phyloP scores from a whole-genome alignment of 2,329 filamentous ascomycete species.

The Chrysoporthe puriensis region DNA sequence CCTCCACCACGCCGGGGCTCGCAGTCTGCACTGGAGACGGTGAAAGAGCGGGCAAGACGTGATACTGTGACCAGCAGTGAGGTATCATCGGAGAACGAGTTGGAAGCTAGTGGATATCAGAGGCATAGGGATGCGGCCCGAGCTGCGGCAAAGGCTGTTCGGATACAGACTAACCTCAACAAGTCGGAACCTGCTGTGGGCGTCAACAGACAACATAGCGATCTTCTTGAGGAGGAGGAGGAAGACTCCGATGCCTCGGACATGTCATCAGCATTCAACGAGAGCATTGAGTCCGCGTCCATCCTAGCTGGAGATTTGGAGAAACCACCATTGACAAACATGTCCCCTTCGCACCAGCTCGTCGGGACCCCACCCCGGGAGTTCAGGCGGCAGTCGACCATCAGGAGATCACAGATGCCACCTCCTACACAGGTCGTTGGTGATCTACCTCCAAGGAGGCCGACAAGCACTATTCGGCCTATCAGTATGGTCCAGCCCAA shows the following conservation, averaged over 20 bases:
- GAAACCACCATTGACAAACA: slow-evolving; percentile 51
- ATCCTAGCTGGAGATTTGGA: slow-evolving; percentile 68
- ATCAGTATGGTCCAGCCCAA: slow-evolving; percentile 70
- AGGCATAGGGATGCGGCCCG: slow-evolving; percentile 64
- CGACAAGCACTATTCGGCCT: slow-evolving; percentile 65
- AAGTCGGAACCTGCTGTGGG: slow-evolving; percentile 49
- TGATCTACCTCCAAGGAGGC: slow-evolving; percentile 72
- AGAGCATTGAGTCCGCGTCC: slow-evolving; percentile 71
- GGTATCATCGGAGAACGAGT: slow-evolving; percentile 80
- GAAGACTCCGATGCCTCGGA: slow-evolving; percentile 66
- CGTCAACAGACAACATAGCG: slow-evolving; percentile 50
- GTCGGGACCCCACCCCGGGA: slow-evolving; percentile 67
- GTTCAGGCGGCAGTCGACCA: slow-evolving; percentile 65
- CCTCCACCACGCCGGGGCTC: slow-evolving; percentile 64
- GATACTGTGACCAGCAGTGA: slow-evolving; percentile 84
- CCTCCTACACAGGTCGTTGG: slow-evolving; percentile 61
- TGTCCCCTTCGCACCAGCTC: slow-evolving; percentile 59
- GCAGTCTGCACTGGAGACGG: slow-evolving; percentile 69
- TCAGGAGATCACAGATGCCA: slow-evolving; percentile 62
- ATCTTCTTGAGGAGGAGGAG: slow-evolving; percentile 56
- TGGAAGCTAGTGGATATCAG: slow-evolving; percentile 69
- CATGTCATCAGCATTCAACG: slow-evolving; percentile 67
- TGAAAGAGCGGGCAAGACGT: slow-evolving; percentile 69
- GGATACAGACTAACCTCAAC: slow-evolving; percentile 57
- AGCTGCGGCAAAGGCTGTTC: slow-evolving; percentile 58